Evolutionary conservation across 805 yeast genomes (phyloP).

Genomic region (Zygoascus ofunaensis): DNA sequence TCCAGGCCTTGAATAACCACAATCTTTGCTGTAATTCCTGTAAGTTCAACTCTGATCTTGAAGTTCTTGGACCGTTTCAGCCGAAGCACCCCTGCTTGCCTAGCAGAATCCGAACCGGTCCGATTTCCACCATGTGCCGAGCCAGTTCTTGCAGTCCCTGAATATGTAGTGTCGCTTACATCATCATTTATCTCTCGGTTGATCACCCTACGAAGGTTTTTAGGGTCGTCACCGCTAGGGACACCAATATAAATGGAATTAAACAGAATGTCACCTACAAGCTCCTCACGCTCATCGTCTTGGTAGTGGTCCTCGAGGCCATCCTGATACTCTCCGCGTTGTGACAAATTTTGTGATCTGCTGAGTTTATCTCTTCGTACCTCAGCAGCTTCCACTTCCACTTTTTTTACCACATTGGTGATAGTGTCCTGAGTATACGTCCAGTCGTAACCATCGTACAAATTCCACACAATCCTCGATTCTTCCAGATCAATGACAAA

Average conservation of each 20-base stretch:
- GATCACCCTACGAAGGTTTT: slow-evolving; percentile 40
- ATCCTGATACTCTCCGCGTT: no score
- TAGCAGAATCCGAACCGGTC: neutral
- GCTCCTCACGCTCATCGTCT: slow-evolving; percentile 16
- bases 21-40: slow-evolving; percentile 43
- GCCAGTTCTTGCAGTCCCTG: slow-evolving; percentile 8
- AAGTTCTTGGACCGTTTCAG: slow-evolving; percentile 57
- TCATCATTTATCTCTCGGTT: slow-evolving; percentile 41
- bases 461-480: slow-evolving; percentile 26
- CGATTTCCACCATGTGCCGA: slow-evolving; percentile 11
- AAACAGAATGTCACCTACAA: slow-evolving; percentile 57
- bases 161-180: slow-evolving; percentile 20
- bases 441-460: slow-evolving; percentile 94
- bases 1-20: slow-evolving; percentile 36
- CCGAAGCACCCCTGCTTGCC: slow-evolving; percentile 30
- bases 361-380: slow-evolving; percentile 18
- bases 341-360: slow-evolving; percentile 1
- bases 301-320: neutral
- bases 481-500: slow-evolving; percentile 3
- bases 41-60: slow-evolving; percentile 49
- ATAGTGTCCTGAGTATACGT: slow-evolving; percentile 61
- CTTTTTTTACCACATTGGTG: slow-evolving; percentile 50
- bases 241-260: slow-evolving; percentile 69
- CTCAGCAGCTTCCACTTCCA: slow-evolving; percentile 43
- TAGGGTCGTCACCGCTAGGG: slow-evolving; percentile 40